phyloP scores from a whole-genome alignment of 352 stramenopile species.

The Phytophthora tentaculata region DNA sequence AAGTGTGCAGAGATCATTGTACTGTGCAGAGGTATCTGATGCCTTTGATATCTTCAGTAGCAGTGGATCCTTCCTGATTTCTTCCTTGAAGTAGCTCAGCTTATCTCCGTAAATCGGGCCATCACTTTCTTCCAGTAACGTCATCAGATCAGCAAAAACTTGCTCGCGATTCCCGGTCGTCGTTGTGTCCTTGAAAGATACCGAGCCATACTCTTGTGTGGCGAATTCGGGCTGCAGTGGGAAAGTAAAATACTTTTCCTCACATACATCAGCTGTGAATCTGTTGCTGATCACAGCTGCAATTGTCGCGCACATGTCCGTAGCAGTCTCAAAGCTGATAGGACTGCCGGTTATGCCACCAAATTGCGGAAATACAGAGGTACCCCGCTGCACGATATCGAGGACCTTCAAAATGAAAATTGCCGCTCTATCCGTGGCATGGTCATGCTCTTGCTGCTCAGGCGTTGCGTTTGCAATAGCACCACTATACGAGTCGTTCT shows the following conservation, averaged over 20 bases:
- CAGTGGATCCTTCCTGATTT: neutral
- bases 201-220: neutral
- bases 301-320: neutral
- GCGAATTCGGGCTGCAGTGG: neutral
- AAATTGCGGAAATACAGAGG: neutral
- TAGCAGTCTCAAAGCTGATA: neutral
- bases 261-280: neutral
- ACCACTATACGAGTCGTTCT: too few relatives aligned
- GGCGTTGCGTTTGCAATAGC: neutral
- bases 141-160: neutral
- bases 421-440: neutral
- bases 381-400: neutral
- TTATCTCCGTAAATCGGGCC: neutral
- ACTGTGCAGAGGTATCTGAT: conserved; percentile 8
- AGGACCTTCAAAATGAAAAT: neutral
- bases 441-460: neutral
- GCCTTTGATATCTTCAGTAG: neutral
- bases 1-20: conserved; percentile 14
- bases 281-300: neutral
- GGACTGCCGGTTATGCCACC: neutral
- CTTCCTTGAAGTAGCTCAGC: neutral
- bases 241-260: neutral
- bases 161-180: conserved; percentile 1
- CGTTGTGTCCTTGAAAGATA: neutral
- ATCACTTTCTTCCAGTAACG: neutral